Evolutionary conservation across 768 basidiomycete species (phyloP).

Genomic region (Kwoniella sp.): DNA sequence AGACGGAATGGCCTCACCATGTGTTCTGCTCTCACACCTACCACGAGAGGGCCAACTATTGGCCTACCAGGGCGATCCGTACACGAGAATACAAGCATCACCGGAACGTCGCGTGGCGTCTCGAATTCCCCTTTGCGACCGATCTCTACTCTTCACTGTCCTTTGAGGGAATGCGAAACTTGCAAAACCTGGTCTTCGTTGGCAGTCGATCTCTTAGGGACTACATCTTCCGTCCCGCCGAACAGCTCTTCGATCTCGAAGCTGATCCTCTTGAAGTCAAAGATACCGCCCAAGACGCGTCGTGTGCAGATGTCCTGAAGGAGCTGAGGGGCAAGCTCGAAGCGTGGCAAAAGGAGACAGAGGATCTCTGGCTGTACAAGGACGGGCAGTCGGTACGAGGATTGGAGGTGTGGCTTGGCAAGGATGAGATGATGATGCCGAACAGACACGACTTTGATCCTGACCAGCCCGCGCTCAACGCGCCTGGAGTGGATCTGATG

Average conservation of each 20-base stretch:
- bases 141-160: slow-evolving; percentile 29
- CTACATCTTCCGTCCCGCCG: slow-evolving; percentile 26
- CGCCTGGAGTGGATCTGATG: slow-evolving; percentile 1
- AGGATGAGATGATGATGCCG: slow-evolving; percentile 10
- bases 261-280: slow-evolving; percentile 29
- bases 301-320: slow-evolving; percentile 4
- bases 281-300: slow-evolving; percentile 27
- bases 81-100: slow-evolving; percentile 31
- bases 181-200: slow-evolving; percentile 4
- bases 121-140: slow-evolving; percentile 36
- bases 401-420: slow-evolving; percentile 9
- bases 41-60: slow-evolving; percentile 34
- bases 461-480: slow-evolving; percentile 2
- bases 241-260: slow-evolving; percentile 34
- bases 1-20: slow-evolving; percentile 24
- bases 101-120: slow-evolving; percentile 34
- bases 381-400: slow-evolving; percentile 19
- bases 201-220: slow-evolving; percentile 20
- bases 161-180: slow-evolving; percentile 24
- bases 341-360: slow-evolving; percentile 27
- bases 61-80: slow-evolving; percentile 26
- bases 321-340: slow-evolving; percentile 19
- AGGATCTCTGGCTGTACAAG: slow-evolving; percentile 30
- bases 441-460: slow-evolving; percentile 3
- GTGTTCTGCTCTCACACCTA: slow-evolving; percentile 38